phyloP scores from a whole-genome alignment of 2,329 filamentous ascomycete species.

The Trichoderma aggressivum region DNA sequence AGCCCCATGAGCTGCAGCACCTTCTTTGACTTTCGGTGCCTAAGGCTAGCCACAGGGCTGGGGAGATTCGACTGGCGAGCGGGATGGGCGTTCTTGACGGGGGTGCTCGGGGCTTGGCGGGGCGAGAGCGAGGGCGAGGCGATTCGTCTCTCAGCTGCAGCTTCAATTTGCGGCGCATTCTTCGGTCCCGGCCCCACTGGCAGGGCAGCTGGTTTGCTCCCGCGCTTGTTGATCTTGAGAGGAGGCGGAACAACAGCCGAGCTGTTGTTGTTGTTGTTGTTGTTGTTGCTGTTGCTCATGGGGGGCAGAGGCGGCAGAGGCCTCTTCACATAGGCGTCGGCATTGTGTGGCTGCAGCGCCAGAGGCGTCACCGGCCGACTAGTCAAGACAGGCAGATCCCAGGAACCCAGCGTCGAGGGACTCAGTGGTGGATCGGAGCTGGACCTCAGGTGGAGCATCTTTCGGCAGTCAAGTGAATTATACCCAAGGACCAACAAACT shows the following conservation, averaged over 20 bases:
- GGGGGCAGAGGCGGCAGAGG: slow-evolving; percentile 10
- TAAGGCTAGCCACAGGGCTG: slow-evolving; percentile 12
- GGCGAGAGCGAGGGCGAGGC: slow-evolving; percentile 16
- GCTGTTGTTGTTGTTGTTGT: too few species aligned
- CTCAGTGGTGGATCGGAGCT: slow-evolving; percentile 5
- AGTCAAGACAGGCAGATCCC: not conserved
- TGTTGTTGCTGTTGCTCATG: not conserved
- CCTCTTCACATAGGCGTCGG: not conserved
- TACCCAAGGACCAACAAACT: not conserved
- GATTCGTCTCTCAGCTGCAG: not conserved
- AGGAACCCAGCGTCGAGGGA: not conserved
- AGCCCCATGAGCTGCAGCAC: slow-evolving; percentile 42
- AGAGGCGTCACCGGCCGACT: not conserved
- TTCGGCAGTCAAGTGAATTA: not conserved
- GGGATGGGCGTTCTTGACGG: not conserved
- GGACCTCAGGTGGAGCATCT: slow-evolving; percentile 9
- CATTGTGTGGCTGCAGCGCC: not conserved
- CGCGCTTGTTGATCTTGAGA: slow-evolving; percentile 18
- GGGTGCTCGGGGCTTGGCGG: not conserved
- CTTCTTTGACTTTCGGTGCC: slow-evolving; percentile 36
- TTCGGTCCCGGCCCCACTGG: not conserved
- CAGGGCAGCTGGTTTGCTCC: not conserved
- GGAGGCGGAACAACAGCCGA: slow-evolving; percentile 1
- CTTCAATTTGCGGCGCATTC: not conserved
- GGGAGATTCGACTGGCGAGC: not conserved